Evolutionary conservation across 495 filamentous ascomycete species (phyloP).

Genomic region (Talaromyces liani): DNA sequence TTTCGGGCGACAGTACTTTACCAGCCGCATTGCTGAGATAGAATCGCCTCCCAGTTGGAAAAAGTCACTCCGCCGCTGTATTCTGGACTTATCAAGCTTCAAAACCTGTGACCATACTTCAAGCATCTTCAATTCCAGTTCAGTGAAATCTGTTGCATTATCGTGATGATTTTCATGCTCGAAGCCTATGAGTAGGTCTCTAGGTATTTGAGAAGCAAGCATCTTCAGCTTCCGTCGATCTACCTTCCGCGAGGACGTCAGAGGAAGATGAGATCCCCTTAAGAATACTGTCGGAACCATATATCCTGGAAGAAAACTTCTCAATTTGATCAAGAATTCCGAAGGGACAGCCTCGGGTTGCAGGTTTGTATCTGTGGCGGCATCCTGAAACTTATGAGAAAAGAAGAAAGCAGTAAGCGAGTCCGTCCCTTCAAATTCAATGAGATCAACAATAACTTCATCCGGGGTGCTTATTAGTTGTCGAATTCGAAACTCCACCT

Average conservation of each 20-base stretch:
- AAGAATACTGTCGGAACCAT: slow-evolving; percentile 15
- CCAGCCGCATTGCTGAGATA: slow-evolving; percentile 16
- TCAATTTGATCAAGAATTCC: not conserved
- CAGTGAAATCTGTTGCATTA: too few relatives aligned
- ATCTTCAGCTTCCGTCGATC: slow-evolving; percentile 11
- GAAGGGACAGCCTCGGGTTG: too few relatives aligned
- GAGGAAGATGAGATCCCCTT: slow-evolving; percentile 7
- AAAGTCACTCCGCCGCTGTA: slow-evolving; percentile 25
- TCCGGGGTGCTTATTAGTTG: not conserved
- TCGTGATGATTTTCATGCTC: slow-evolving; percentile 13
- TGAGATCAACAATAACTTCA: not conserved
- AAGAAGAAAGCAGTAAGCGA: not conserved
- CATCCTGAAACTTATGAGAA: not conserved
- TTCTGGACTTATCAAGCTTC: slow-evolving; percentile 10
- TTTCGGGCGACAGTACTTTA: not conserved
- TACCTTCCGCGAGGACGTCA: slow-evolving; percentile 16
- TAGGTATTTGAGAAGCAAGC: slow-evolving; percentile 1
- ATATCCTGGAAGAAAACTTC: slow-evolving; percentile 13
- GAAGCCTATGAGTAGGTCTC: slow-evolving; percentile 11
- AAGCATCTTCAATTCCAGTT: too few relatives aligned
- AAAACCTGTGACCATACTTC: slow-evolving; percentile 18
- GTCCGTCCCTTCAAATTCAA: not conserved
- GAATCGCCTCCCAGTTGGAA: slow-evolving; percentile 18
- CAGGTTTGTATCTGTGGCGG: too few relatives aligned
- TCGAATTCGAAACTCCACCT: slow-evolving; percentile 40